Percentiles rank a stretch among this genome's conserved stretches.
Conservation (phyloP, 2,329 filamentous ascomycete genomes). For the Calonectria fujianensis region DNA sequence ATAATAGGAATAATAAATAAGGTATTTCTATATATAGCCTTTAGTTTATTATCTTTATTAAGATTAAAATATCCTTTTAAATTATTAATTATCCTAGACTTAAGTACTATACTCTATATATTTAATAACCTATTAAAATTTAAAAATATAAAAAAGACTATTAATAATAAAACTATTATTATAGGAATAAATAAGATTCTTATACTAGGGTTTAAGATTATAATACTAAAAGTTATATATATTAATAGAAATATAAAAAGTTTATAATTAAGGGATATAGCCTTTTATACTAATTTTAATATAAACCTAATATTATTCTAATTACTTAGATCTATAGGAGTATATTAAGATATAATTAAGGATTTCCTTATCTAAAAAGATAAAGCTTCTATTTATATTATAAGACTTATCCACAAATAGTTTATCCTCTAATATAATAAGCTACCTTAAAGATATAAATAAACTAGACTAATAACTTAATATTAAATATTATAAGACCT, state of each 20-base stretch:
- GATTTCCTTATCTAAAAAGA: too few relatives aligned
- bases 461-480: too few relatives aligned
- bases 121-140: not conserved
- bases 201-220: not conserved
- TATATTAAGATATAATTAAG: too few relatives aligned
- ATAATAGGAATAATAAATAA: not conserved
- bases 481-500: too few relatives aligned
- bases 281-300: not conserved
- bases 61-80: not conserved
- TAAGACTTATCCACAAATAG: too few relatives aligned
- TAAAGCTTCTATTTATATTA: too few relatives aligned
- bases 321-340: not conserved
- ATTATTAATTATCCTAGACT: not conserved
- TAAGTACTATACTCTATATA: not conserved
- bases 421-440: too few relatives aligned
- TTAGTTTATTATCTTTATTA: not conserved
- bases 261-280: not conserved
- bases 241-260: not conserved
- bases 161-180: not conserved
- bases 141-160: not conserved
- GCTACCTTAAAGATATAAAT: too few relatives aligned
- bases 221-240: not conserved
- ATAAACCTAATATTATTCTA: not conserved
- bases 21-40: not conserved
- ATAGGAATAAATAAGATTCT: not conserved